Evolutionary conservation across 768 basidiomycete species (phyloP), one percentile per base, ranked within the genome.

Genomic region (Inosperma sp.): DNA sequence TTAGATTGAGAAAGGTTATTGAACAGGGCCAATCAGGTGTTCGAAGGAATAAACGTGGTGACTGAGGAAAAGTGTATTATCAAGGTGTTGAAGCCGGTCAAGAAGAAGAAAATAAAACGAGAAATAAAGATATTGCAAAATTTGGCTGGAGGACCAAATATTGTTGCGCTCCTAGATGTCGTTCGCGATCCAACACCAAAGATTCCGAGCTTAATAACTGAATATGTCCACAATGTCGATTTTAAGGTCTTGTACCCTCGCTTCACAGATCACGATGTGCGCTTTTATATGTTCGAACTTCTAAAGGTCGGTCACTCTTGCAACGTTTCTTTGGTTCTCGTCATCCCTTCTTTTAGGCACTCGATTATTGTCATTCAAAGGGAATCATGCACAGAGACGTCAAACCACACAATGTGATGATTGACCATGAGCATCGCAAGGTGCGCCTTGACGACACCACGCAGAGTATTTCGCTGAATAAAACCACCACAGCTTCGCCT

Each of bases 101-200:
- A 98, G 80, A 97, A 98, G 83, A 98, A 98, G 82, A 98, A 98
- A 74, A 97, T 97, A 72, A 97, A 97, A 74, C 81, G 95, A 56
- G 95, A 98, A 73, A 96, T 98, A 68, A 97, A 97, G 77, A 95
- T 98, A 62, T 73, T 98, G 21, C 93, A 94, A 71, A 96, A 97
- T 66, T 78, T 98, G 25, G 91, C 93, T 0, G 94, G 95, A 21
- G 95, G 95, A 5, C 93, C 93, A 3, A 98, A 98, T 68, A 79
- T 98, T 56, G 90, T 97, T 42, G 86, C 86, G 6, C 77, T 98
- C 44, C 76, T 97, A 55, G 95, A 98, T 65, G 93, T 97, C 58
- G 95, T 98, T 54, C 83, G 95, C 59, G 95, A 98, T 72, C 89
- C 87, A 30, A 83, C 90, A 56, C 93, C 93, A 49, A 97, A 97